These are phyloP conservation scores for Tylopilus sp. DNA, from an alignment of 1,284 basidiomycete genomes.

Conservation along the genomic window DNA sequence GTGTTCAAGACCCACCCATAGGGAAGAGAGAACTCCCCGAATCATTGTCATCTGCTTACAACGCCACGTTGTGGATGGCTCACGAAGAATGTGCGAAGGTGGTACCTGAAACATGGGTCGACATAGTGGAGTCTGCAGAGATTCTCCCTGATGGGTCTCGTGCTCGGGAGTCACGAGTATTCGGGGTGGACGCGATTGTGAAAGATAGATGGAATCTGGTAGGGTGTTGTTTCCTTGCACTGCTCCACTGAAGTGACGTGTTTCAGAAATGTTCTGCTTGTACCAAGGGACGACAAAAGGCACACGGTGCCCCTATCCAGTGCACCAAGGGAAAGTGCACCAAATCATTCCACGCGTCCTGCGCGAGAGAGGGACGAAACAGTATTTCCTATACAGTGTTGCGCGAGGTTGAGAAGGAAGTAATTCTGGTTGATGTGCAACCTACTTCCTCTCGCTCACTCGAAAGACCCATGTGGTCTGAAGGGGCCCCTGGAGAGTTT, in stretches of 20 bases:
- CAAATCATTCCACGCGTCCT: conserved; percentile 91
- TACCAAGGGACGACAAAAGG: conserved; percentile 59
- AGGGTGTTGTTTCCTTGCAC: conserved; percentile 30
- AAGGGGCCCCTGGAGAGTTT: neutral
- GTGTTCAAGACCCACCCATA: conserved; percentile 64
- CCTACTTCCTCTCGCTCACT: conserved; percentile 16
- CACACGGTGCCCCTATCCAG: conserved; percentile 88
- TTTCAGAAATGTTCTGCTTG: conserved; percentile 85
- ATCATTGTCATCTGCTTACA: conserved; percentile 27
- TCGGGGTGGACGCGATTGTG: conserved; percentile 80
- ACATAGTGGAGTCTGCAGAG: conserved; percentile 48
- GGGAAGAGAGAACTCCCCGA: conserved; percentile 47
- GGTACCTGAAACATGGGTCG: conserved; percentile 85
- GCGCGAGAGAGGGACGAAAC: conserved; percentile 62
- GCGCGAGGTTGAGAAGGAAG: conserved; percentile 73
- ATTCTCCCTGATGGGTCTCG: conserved; percentile 33
- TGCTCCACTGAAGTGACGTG: conserved; percentile 5
- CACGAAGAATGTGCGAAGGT: conserved; percentile 76
- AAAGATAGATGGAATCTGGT: conserved; percentile 91
- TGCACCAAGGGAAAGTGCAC: conserved; percentile 93
- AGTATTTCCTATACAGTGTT: conserved; percentile 61
- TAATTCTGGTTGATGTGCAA: conserved; percentile 51
- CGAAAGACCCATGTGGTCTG: conserved; percentile 7
- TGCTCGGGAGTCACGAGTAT: conserved; percentile 56
- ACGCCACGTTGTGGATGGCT: conserved; percentile 57